Conservation (phyloP, 1,139 yeast genomes). For the Debaryomycetaceae sp. region DNA sequence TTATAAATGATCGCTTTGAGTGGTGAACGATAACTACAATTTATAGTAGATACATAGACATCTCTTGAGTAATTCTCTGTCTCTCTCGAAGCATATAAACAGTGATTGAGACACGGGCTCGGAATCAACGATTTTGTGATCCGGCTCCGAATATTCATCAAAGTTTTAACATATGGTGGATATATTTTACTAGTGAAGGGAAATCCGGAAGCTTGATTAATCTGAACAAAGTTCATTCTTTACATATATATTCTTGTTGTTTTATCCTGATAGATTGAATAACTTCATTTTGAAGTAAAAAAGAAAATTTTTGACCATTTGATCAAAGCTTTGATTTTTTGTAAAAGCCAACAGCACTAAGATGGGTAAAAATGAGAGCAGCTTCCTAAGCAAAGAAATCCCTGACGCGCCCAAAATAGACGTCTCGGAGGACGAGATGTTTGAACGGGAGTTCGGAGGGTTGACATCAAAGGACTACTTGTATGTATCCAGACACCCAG, state of each 20-base stretch:
- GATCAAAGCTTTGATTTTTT: neutral
- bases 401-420: conserved; percentile 51
- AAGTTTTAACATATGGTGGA: neutral
- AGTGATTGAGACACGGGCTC: neutral
- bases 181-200: neutral
- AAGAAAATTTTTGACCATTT: neutral
- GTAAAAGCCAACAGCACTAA: neutral
- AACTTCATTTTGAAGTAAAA: neutral
- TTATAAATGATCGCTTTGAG: no score
- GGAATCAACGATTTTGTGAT: neutral
- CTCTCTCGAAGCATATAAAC: neutral
- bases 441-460: conserved; percentile 64
- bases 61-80: neutral
- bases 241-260: neutral
- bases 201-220: neutral
- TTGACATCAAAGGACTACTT: conserved; percentile 57
- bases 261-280: neutral
- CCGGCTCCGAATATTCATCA: neutral
- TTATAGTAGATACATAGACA: neutral
- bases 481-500: conserved; percentile 50
- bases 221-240: neutral
- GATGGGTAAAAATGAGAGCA: neutral
- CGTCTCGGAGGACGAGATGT: conserved; percentile 48
- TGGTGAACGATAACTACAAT: no score
- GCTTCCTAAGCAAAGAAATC: conserved; percentile 15